phyloP scores from a whole-genome alignment of 2,329 filamentous ascomycete genomes.

The Penicillium sp. region DNA sequence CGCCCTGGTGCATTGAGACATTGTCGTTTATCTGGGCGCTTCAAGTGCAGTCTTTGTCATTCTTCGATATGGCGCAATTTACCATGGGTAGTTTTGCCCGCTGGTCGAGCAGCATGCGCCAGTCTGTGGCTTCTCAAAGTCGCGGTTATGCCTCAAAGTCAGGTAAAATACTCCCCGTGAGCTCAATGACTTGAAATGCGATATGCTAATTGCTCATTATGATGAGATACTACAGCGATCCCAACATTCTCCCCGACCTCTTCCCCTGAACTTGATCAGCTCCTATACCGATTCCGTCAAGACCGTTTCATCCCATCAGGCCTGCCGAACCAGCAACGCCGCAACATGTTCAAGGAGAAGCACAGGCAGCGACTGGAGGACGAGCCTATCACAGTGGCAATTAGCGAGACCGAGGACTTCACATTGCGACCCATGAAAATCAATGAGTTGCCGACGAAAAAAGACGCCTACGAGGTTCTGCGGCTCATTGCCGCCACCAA shows the following conservation, averaged over 20 bases:
- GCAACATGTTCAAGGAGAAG: conserved; percentile 45
- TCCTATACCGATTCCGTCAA: conserved; percentile 47
- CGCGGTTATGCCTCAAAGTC: conserved; percentile 37
- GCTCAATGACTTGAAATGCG: not conserved
- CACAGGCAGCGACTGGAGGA: conserved; percentile 42
- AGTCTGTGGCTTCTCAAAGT: conserved; percentile 37
- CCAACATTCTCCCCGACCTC: conserved; percentile 46
- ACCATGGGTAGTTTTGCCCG: conserved; percentile 44
- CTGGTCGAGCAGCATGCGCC: conserved; percentile 40
- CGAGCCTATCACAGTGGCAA: conserved; percentile 46
- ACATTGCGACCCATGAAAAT: conserved; percentile 43
- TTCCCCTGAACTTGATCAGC: conserved; percentile 46
- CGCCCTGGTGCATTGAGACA: not conserved
- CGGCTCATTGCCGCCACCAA: conserved; percentile 42
- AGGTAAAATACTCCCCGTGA: conserved; percentile 26
- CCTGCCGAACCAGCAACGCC: conserved; percentile 42
- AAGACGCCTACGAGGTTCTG: conserved; percentile 37
- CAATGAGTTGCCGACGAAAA: conserved; percentile 38
- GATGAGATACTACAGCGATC: conserved; percentile 31
- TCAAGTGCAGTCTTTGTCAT: not conserved
- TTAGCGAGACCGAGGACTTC: conserved; percentile 46
- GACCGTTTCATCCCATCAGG: conserved; percentile 50
- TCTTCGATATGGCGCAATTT: conserved; percentile 43
- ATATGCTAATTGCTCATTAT: conserved; percentile 5
- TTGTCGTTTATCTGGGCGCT: not conserved